Percentiles rank a stretch among this genome's conserved stretches.
Evolutionary conservation across 495 filamentous ascomycete species (phyloP).

Genomic region (Zalerion maritima): DNA sequence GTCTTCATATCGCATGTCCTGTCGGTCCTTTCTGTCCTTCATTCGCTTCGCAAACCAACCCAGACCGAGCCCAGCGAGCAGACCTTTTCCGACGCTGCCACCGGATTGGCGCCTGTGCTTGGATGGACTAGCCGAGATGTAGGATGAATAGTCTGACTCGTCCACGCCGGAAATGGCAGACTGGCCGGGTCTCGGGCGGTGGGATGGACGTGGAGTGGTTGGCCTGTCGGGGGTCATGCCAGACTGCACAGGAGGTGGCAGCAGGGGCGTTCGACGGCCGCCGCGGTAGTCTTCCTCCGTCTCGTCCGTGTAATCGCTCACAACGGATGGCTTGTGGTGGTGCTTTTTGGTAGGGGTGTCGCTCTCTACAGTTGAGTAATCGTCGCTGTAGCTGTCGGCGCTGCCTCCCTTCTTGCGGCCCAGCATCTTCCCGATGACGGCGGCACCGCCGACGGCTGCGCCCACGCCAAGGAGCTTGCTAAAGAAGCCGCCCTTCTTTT

Average conservation of each 20-base stretch:
- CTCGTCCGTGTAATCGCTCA: slow-evolving; percentile 34
- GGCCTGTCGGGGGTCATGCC: slow-evolving; percentile 22
- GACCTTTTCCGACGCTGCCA: slow-evolving; percentile 41
- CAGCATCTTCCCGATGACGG: slow-evolving; percentile 48
- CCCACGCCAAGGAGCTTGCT: slow-evolving; percentile 51
- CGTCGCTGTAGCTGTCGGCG: slow-evolving; percentile 46
- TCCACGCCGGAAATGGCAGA: no score
- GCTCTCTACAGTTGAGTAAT: slow-evolving; percentile 38
- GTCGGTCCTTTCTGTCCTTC: slow-evolving; percentile 47
- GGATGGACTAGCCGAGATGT: slow-evolving; percentile 29
- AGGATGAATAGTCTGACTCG: slow-evolving; percentile 36
- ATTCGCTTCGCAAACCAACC: slow-evolving; percentile 50
- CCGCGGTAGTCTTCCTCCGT: slow-evolving; percentile 25
- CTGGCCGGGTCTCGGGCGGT: slow-evolving; percentile 26
- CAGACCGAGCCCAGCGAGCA: slow-evolving; percentile 52
- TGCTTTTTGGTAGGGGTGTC: slow-evolving; percentile 33
- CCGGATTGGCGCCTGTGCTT: slow-evolving; percentile 18
- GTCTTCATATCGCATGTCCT: slow-evolving; percentile 44
- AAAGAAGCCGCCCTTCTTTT: slow-evolving; percentile 40
- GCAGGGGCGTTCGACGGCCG: slow-evolving; percentile 19
- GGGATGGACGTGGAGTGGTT: slow-evolving; percentile 28
- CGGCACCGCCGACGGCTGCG: slow-evolving; percentile 50
- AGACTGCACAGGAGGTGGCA: slow-evolving; percentile 26
- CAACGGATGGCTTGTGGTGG: slow-evolving; percentile 11
- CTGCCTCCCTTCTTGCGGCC: slow-evolving; percentile 42